Base-by-base conservation (phyloP, 768 basidiomycete genomes). In the Panus rudis region DNA sequence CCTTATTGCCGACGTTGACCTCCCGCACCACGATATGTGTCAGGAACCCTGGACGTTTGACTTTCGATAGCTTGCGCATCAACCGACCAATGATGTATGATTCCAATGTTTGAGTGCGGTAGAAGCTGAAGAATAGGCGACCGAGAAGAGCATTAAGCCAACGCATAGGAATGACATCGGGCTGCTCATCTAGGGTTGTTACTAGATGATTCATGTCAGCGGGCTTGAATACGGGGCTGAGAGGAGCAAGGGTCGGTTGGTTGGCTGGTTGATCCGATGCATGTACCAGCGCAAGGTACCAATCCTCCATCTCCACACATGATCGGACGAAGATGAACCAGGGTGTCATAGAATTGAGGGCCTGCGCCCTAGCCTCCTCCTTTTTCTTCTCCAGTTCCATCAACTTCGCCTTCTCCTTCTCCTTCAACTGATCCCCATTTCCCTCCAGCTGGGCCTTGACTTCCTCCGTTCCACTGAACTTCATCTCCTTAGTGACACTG, bases 121-220 rank as follows among this genome's bases (percentile, higher is more conserved):
- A 94, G 58, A 87, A 80, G 52, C 84, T 84, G 66, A 94, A 89
- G 70, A 97, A 97, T 11, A 97, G 57, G 16, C 96, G 83, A 3
- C 93, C 96, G 47, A 98, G 65, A 42, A 98, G 67, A 0, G 92
- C 96, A 57, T 99, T 99, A 37, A 97, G 68, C 96, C 96, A 99
- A 4, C 94, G 84, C 78, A 92, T 91, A 2, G 92, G 93, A 46
- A 97, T 92, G 48, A 92, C 85, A 60, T 99, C 94, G 2, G 96
- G 88, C 58, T 92, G 89, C 52, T 84, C 79, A 65, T 98, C 96
- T 47, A 99, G 71, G 5, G 83, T 88, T 13, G 80, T 67, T 45
- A 97, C 82, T 30, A 98, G 75, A 49, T 75, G 68, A 43, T 77
- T 71, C 91, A 97, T 94, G 60, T 96, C 89, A 8, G 70, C 63